Base-by-base conservation (phyloP, 2,329 filamentous ascomycete genomes). In the Beauveria asiatica region DNA sequence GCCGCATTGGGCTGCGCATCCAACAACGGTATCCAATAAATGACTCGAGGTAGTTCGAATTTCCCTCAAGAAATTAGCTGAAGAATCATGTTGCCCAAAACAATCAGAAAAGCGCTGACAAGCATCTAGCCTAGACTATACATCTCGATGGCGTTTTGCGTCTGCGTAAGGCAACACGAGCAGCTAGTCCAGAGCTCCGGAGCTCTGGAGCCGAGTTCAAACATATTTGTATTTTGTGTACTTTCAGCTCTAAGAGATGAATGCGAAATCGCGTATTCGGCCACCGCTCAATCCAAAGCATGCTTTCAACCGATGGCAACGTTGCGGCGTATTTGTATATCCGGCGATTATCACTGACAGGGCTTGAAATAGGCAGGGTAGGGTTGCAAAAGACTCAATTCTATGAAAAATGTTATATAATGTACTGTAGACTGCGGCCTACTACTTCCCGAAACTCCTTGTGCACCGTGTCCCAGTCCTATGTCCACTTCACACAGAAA, bases 1-100 rank as follows among this genome's bases (percentile, higher is more conserved):
- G 65, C 87, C 88, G 73, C 90, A 90, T 23, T 80, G 79, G 61
- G 90, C 76, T 6, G 88, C 88, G 71, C 83, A 90, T 51, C 88
- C 88, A 62, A 90, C 64, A 88, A 78, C 1, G 83, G 83, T 21
- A 85, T 64, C 75, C 78, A 83, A 67, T 85, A 82, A 61, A 85
- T 85, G n/a, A 85, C 80, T 6, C 80, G 63, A 0, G 82, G 82
- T 70, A 49, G 81, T 77, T 66, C 78, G 71, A n/a, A 82, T 81
- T 64, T 79, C 3, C 42, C 41, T 25, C 58, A 56, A 9, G 64
- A 67, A 30, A 66, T 57, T 0, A 67, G 41, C 62, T 67, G 68
- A 25, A 51, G 62, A 37, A 65, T 53, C 23, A 65, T 55, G 54
- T 67, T 65, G 53, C 52, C 54, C 6, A 64, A n/a, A 19, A 67